Base-by-base conservation (phyloP, 1,284 basidiomycete species). In the Cutaneotrichosporon dermatis region DNA sequence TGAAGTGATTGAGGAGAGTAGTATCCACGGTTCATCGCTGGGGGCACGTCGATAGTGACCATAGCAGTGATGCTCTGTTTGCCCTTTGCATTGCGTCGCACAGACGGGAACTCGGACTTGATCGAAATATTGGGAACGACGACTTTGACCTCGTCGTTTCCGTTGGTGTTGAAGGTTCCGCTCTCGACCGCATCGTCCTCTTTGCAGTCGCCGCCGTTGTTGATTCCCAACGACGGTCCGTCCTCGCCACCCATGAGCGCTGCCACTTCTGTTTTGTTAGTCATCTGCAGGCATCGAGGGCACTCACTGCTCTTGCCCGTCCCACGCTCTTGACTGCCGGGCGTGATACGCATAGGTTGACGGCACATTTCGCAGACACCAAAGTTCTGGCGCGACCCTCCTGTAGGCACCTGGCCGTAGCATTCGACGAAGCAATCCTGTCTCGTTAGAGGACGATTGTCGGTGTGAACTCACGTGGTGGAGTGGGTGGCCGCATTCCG, bases 281-380 rank as follows among this genome's bases (percentile, higher is more conserved):
- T n/a, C n/a, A n/a, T n/a, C n/a, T n/a, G n/a, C n/a, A n/a, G n/a
- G n/a, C n/a, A n/a, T n/a, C n/a, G n/a, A n/a, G n/a, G n/a, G n/a
- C n/a, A n/a, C 90, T 79, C 72, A 93, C 92, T 96, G 80, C 92
- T 93, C 40, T 84, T 88, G 79, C 89, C 91, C 60, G 85, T 84
- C 16, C 83, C 82, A 67, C 88, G 87, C 52, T 88, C 46, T 33
- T 36, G 33, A 13, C 46, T 86, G 6, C 71, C 75, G 2, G 69
- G 71, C 8, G 70, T 87, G 11, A 98, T 83, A 69, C 91, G 91
- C 90, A 98, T 98, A 8, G 92, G 92, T 44, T 91, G 84, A 66
- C 95, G 84, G 73, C 95, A 99, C 1, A 98, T 92, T 45, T 95
- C 95, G 70, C 95, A 99, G 15, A 99, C 90, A 39, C 95, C 95